Conservation (phyloP, 257 asterid species). For the Fraxinus americana region DNA sequence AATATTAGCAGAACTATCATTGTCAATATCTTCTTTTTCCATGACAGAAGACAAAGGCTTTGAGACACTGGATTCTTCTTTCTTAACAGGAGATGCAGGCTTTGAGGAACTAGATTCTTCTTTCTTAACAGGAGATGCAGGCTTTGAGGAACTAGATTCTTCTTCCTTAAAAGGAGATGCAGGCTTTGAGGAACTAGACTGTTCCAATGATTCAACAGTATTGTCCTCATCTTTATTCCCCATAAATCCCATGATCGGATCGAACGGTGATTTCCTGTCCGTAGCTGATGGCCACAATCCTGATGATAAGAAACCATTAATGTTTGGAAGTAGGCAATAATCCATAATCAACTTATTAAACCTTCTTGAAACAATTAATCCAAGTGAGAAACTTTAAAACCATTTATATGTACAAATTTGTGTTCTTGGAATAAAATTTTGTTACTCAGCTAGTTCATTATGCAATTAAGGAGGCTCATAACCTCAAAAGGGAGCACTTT, state of each 20-base stretch:
- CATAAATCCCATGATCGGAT: slow-evolving; percentile 77
- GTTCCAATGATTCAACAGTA: slow-evolving; percentile 44
- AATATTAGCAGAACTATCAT: slow-evolving; percentile 39
- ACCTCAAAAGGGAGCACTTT: slow-evolving; percentile 13
- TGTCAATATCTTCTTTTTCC: slow-evolving; percentile 32
- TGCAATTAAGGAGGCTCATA: background rate
- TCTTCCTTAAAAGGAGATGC: slow-evolving; percentile 40
- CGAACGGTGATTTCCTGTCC: slow-evolving; percentile 64
- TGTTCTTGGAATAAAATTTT: background rate
- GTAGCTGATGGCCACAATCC: slow-evolving; percentile 75
- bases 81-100: slow-evolving; percentile 37
- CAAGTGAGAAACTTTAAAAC: background rate
- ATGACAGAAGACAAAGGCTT: slow-evolving; percentile 32
- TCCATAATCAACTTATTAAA: background rate
- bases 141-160: slow-evolving; percentile 37
- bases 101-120: slow-evolving; percentile 37
- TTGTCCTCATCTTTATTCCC: slow-evolving; percentile 64
- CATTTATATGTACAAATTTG: background rate
- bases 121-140: slow-evolving; percentile 40
- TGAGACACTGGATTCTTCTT: slow-evolving; percentile 37
- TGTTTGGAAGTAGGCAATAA: background rate
- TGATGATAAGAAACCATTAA: slow-evolving; percentile 41
- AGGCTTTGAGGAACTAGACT: slow-evolving; percentile 37
- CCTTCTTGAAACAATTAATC: slow-evolving; percentile 5
- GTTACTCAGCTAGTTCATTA: background rate